Conservation (phyloP, 2,329 filamentous ascomycete genomes). For the Didymella sp. region DNA sequence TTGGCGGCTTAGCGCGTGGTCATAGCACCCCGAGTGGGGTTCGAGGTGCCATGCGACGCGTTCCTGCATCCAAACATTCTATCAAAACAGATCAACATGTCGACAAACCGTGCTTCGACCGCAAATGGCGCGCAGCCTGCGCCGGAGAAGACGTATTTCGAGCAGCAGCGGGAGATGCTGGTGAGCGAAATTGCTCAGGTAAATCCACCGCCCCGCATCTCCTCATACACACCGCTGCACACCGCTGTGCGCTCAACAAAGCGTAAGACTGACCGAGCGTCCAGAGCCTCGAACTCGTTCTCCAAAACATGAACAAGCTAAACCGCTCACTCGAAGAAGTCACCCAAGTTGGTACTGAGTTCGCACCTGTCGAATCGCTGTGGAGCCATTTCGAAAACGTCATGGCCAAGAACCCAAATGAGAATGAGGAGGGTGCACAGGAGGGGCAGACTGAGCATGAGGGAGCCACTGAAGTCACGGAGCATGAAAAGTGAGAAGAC, state of each 20-base stretch:
- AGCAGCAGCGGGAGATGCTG: slow-evolving; percentile 75
- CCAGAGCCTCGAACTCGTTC: slow-evolving; percentile 82
- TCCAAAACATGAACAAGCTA: slow-evolving; percentile 94
- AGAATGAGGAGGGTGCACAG: slow-evolving; percentile 29
- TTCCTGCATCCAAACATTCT: slow-evolving; percentile 18
- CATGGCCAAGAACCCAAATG: slow-evolving; percentile 76
- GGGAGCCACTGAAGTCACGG: slow-evolving; percentile 30
- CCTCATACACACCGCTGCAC: slow-evolving; percentile 13
- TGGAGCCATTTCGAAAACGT: slow-evolving; percentile 98
- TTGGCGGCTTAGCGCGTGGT: slow-evolving; percentile 23
- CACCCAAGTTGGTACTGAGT: slow-evolving; percentile 93
- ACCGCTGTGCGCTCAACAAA: slow-evolving; percentile 43
- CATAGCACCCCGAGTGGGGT: too few species aligned
- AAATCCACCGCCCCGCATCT: slow-evolving; percentile 13
- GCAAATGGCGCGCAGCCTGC: slow-evolving; percentile 27
- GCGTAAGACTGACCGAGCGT: slow-evolving; percentile 5
- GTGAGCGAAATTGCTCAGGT: slow-evolving; percentile 77
- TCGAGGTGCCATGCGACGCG: slow-evolving; percentile 17
- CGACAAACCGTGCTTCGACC: slow-evolving; percentile 31
- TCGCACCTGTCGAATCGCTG: slow-evolving; percentile 92
- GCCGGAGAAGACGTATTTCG: slow-evolving; percentile 65
- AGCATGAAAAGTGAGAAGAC: slow-evolving; percentile 28
- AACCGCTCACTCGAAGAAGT: slow-evolving; percentile 92
- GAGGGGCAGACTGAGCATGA: slow-evolving; percentile 35
- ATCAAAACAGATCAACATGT: slow-evolving; percentile 28